Conservation (phyloP, 176 grass and related monocot species). For the Juncus effusus region DNA sequence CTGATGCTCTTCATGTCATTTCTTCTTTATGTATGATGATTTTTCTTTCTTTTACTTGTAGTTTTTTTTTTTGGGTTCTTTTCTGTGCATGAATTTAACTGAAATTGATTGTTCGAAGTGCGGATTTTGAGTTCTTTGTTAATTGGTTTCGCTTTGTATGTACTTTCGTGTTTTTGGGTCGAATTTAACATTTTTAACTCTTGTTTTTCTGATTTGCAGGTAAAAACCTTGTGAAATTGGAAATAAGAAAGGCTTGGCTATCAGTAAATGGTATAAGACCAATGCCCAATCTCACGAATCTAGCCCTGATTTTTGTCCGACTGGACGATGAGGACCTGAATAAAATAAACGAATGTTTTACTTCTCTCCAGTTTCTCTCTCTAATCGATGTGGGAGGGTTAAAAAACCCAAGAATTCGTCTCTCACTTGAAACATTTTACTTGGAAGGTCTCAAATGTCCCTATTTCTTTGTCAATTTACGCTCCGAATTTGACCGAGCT, state of each 20-base stretch:
- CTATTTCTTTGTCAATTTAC: constrained; percentile 35
- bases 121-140: not conserved
- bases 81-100: not conserved
- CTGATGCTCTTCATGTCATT: constrained; percentile 52
- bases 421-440: constrained; percentile 48
- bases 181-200: not conserved
- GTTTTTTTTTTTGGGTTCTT: not conserved
- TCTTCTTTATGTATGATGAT: constrained; percentile 45
- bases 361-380: constrained; percentile 59
- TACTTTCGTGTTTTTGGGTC: too few species aligned
- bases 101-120: not conserved
- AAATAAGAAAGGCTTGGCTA: constrained; percentile 69
- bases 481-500: constrained; percentile 57
- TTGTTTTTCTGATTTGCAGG: constrained; percentile 32
- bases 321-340: constrained; percentile 63
- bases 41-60: not conserved
- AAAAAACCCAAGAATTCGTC: constrained; percentile 56
- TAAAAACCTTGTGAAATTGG: constrained; percentile 44
- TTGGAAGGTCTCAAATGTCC: constrained; percentile 59
- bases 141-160: too few species aligned
- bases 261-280: constrained; percentile 54
- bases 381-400: constrained; percentile 68
- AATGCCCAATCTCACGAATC: constrained; percentile 53
- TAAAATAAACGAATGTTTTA: constrained; percentile 67
- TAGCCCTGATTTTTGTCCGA: constrained; percentile 64